Conservation (phyloP, 768 basidiomycete species). For the Boletus patriciae region DNA sequence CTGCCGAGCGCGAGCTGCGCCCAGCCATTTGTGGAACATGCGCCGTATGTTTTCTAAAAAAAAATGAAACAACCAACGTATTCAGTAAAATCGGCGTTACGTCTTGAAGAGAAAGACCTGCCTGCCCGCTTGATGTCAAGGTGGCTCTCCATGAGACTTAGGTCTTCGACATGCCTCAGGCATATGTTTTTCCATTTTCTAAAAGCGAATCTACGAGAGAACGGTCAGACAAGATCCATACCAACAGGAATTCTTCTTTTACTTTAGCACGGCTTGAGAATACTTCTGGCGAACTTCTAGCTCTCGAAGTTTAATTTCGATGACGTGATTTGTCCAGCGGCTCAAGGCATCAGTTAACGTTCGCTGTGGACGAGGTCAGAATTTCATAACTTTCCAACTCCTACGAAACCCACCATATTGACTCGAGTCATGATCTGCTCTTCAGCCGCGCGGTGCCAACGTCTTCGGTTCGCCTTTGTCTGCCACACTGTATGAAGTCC, state of each 20-base stretch:
- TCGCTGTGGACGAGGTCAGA: conserved; percentile 42
- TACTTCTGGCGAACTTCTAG: conserved; percentile 57
- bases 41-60: conserved; percentile 61
- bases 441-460: conserved; percentile 46
- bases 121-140: conserved; percentile 80
- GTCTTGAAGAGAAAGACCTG: conserved; percentile 25
- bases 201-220: conserved; percentile 50
- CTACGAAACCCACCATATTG: conserved; percentile 38
- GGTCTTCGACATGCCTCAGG: conserved; percentile 64
- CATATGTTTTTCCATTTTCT: conserved; percentile 67
- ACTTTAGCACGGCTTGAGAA: conserved; percentile 41
- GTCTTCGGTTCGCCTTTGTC: conserved; percentile 36
- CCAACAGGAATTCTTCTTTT: conserved; percentile 6
- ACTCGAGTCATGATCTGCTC: conserved; percentile 40
- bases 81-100: not conserved
- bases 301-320: conserved; percentile 71
- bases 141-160: conserved; percentile 83
- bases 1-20: conserved; percentile 57
- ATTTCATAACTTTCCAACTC: not conserved
- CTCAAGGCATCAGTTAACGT: conserved; percentile 47
- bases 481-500: conserved; percentile 46
- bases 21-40: conserved; percentile 70
- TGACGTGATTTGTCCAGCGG: conserved; percentile 71
- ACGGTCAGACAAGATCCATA: conserved; percentile 19
- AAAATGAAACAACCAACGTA: not conserved